phyloP scores from a whole-genome alignment of 2,329 filamentous ascomycete species.

The Alternaria sp. region DNA sequence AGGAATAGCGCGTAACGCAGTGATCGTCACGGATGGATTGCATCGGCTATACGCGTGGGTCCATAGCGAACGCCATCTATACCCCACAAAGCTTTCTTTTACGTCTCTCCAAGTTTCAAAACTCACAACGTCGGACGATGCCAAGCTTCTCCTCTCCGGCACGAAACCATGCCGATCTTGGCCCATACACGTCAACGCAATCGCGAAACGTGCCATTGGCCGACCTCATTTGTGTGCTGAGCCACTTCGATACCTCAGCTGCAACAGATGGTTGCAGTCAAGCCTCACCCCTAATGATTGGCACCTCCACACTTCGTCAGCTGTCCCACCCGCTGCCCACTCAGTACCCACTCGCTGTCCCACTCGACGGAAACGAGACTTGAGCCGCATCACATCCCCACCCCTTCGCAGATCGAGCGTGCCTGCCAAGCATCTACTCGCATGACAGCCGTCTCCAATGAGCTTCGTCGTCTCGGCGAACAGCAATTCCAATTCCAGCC shows the following conservation, averaged over 20 bases:
- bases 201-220: constrained; percentile 35
- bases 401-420: constrained; percentile 15
- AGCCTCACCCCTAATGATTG: constrained; percentile 32
- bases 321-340: constrained; percentile 19
- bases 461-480: constrained; percentile 28
- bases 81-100: constrained; percentile 21
- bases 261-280: constrained; percentile 37
- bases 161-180: constrained; percentile 37
- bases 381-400: constrained; percentile 42
- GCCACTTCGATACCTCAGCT: constrained; percentile 38
- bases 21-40: constrained; percentile 17
- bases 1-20: constrained; percentile 9
- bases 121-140: constrained; percentile 27
- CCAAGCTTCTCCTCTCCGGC: constrained; percentile 20
- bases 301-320: constrained; percentile 23
- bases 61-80: constrained; percentile 19
- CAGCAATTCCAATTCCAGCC: constrained; percentile 28
- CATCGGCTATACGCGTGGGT: constrained; percentile 5
- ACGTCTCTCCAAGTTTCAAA: constrained; percentile 36
- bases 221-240: constrained; percentile 31
- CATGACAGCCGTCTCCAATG: constrained; percentile 33
- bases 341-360: constrained; percentile 11
- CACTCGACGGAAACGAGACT: constrained; percentile 36
- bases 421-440: constrained; percentile 25
- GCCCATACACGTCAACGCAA: constrained; percentile 34